A percentile compares a stretch with the other conserved stretches of the same genome.
These are phyloP conservation scores for Leptomonas pyrrhocoris DNA, from an alignment of 208 protist species.

Conservation along the genomic window DNA sequence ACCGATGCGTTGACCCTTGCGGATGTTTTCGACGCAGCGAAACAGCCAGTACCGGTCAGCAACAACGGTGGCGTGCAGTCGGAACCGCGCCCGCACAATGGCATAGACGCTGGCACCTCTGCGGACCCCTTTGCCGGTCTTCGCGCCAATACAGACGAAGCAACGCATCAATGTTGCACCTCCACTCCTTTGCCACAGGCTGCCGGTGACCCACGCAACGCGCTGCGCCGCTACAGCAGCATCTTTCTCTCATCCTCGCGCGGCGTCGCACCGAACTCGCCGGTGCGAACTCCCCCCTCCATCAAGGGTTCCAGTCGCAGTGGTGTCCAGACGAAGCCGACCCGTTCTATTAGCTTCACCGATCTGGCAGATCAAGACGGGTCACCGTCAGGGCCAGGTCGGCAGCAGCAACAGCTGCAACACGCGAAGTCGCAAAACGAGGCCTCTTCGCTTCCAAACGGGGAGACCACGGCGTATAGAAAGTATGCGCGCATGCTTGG, in stretches of 20 bases:
- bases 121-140: too few relatives aligned
- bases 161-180: too few relatives aligned
- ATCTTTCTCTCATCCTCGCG: background rate
- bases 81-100: background rate
- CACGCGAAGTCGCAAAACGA: background rate
- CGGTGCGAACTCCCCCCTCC: background rate
- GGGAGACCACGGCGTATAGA: conserved; percentile 3
- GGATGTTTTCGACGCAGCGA: conserved; percentile 8
- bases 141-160: too few relatives aligned
- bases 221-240: background rate
- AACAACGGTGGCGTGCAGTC: background rate
- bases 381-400: background rate
- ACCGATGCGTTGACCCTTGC: conserved; percentile 5
- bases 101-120: background rate
- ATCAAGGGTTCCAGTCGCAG: background rate
- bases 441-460: background rate
- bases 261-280: background rate
- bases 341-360: conserved; percentile 16
- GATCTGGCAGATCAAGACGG: background rate
- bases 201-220: background rate
- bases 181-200: too few relatives aligned
- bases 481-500: conserved; percentile 13
- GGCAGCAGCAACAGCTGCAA: background rate
- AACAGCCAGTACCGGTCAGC: background rate
- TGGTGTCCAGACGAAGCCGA: background rate